phyloP scores from a whole-genome alignment of 805 yeast species.

The Candida ulmi region DNA sequence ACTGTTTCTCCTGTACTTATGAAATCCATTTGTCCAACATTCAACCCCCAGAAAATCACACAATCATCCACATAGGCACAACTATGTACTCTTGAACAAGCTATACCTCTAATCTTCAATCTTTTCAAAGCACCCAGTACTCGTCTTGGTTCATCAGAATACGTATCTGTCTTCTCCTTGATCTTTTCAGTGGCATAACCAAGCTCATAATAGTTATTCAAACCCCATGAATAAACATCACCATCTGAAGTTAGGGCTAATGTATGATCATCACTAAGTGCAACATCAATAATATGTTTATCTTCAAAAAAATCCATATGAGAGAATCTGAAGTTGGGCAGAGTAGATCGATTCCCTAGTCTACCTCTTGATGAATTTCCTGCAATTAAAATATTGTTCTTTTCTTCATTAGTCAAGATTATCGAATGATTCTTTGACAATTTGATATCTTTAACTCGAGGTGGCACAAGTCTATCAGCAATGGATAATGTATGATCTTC shows the following conservation, averaged over 20 bases:
- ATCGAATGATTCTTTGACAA: constrained; percentile 66
- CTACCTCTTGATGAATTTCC: constrained; percentile 73
- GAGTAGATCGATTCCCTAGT: constrained; percentile 49
- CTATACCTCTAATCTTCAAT: constrained; percentile 18
- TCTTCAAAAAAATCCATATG: constrained; percentile 34
- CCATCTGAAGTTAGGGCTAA: constrained; percentile 48
- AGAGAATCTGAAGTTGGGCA: constrained; percentile 39
- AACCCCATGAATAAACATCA: constrained; percentile 76
- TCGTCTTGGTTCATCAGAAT: constrained; percentile 23
- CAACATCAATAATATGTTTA: constrained; percentile 30
- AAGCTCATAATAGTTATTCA: constrained; percentile 59
- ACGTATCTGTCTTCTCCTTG: constrained; percentile 21
- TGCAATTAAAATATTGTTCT: constrained; percentile 47
- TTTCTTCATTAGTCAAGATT: constrained; percentile 43
- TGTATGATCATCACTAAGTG: constrained; percentile 63
- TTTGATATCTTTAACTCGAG: constrained; percentile 40
- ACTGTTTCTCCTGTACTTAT: constrained; percentile 26
- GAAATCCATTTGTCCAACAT: constrained; percentile 77
- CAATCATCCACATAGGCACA: constrained; percentile 47
- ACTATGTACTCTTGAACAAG: constrained; percentile 68
- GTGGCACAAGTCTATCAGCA: constrained; percentile 29
- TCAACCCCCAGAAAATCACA: constrained; percentile 68
- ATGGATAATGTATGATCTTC: constrained; percentile 10
- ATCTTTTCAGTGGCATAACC: constrained; percentile 40
- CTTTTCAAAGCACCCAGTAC: constrained; percentile 23